Evolutionary conservation across 371 early-diverging fungal genomes (phyloP), one percentile per base, ranked within the genome.

Genomic region (Mucor mucedo): DNA sequence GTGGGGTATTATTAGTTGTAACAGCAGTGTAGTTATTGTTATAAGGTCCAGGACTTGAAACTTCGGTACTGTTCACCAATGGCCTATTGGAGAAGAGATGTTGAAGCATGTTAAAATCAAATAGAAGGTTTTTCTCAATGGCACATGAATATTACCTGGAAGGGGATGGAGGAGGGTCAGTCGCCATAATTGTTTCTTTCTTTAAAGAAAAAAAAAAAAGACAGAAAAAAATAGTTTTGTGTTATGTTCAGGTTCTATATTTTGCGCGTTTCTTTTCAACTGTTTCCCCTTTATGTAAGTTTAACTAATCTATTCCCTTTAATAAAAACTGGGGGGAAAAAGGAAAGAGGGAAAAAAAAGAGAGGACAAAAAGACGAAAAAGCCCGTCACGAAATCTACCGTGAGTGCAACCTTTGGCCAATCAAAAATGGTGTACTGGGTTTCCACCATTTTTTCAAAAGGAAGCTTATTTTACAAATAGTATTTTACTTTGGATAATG

Each of bases 111-210:
- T 49, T 11, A 35, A 47, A 41, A 16, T 9, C 13, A 9, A 35
- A 21, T 33, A 50, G 5, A 11, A 21, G 21, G 21, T 21, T 21
- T 21, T 21, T 21, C 21, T 21, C 21, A 21, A 21, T 21, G 21
- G 21, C 21, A 21, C 21, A 21, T 21, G 21, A 21, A 21, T 21
- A 44, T 57, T 63, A 63, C 63, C 57, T 63, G 38, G 49, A 55
- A 30, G 58, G 56, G 16, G 63, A 56, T 42, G 63, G 58, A 7
- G 63, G 44, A 30, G 63, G 44, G 32, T 57, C 63, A 42, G 40
- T 49, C 48, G 63, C 56, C 63, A 63, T 63, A 49, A 27, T 30
- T 50, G 35, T 35, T 21, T 21, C 21, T 21, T 21, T 1, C 1
- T 21, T 21, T 21, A 21, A 0, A 21, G 21, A 21, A 1, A 21